phyloP scores from a whole-genome alignment of 805 yeast species.

The Kregervanrija fluxuum region DNA sequence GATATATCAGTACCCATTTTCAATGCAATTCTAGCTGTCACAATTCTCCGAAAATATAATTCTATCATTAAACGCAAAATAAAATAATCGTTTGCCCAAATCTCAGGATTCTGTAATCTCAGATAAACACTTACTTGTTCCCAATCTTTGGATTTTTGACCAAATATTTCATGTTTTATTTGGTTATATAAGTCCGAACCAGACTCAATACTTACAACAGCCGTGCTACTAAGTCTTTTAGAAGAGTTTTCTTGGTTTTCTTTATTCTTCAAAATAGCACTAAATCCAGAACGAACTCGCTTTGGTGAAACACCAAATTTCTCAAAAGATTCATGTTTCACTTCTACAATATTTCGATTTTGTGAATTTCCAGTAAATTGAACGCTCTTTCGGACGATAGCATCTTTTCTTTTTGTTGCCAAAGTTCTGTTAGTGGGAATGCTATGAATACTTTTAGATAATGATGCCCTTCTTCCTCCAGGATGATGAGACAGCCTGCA shows the following conservation, averaged over 20 bases:
- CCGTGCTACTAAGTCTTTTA: conserved; percentile 17
- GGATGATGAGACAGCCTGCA: too few species aligned
- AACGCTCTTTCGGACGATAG: conserved; percentile 1
- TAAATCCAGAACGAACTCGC: background rate
- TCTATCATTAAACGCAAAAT: conserved; percentile 22
- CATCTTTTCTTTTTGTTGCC: conserved; percentile 6
- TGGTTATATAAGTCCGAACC: conserved; percentile 18
- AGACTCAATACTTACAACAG: conserved; percentile 23
- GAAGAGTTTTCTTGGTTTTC: background rate
- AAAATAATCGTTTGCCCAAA: conserved; percentile 19
- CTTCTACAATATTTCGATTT: background rate
- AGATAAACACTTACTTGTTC: conserved; percentile 10
- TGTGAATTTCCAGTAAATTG: background rate
- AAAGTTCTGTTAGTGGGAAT: background rate
- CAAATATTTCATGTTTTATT: conserved; percentile 14
- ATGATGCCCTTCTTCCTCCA: too few species aligned
- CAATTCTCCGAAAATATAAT: conserved; percentile 25
- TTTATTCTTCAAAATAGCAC: background rate
- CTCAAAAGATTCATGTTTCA: conserved; percentile 2
- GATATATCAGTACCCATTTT: conserved; percentile 19
- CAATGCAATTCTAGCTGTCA: conserved; percentile 24
- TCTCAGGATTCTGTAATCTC: conserved; percentile 11
- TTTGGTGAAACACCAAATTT: conserved; percentile 3
- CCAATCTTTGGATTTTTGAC: conserved; percentile 12
- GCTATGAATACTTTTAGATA: too few species aligned